Conservation (phyloP, 441 rosid species). For the Populus hybrid region DNA sequence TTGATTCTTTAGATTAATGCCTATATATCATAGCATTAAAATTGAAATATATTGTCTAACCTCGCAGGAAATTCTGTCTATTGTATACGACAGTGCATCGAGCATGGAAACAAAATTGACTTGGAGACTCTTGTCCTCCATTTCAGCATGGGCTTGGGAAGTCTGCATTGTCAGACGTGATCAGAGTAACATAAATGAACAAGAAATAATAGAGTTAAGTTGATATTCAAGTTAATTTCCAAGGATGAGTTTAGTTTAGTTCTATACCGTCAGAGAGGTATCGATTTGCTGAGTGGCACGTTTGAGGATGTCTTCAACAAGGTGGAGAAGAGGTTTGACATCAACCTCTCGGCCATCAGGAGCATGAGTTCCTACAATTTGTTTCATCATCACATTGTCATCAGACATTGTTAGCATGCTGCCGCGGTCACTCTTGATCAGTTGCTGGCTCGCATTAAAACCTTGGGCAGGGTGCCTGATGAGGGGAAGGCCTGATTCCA, state of each 20-base stretch:
- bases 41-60: too few relatives aligned
- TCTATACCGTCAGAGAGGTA: neutral
- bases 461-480: neutral
- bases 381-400: slow-evolving; percentile 63
- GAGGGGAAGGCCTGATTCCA: neutral
- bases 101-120: slow-evolving; percentile 41
- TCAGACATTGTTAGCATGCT: slow-evolving; percentile 58
- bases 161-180: slow-evolving; percentile 21
- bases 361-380: slow-evolving; percentile 59
- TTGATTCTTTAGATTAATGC: too few relatives aligned
- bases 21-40: too few relatives aligned
- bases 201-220: neutral
- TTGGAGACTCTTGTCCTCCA: slow-evolving; percentile 52
- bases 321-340: slow-evolving; percentile 60
- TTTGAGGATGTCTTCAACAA: slow-evolving; percentile 74
- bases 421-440: slow-evolving; percentile 29
- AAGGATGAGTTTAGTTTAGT: neutral
- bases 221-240: too few relatives aligned
- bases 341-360: slow-evolving; percentile 74
- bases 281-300: slow-evolving; percentile 41
- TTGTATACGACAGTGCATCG: slow-evolving; percentile 53
- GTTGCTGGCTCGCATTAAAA: slow-evolving; percentile 9
- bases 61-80: slow-evolving; percentile 61
- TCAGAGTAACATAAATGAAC: neutral
- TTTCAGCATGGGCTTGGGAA: slow-evolving; percentile 18